Evolutionary conservation across 331 rosid genomes (phyloP).

Genomic region (Stylosanthes scabra): DNA sequence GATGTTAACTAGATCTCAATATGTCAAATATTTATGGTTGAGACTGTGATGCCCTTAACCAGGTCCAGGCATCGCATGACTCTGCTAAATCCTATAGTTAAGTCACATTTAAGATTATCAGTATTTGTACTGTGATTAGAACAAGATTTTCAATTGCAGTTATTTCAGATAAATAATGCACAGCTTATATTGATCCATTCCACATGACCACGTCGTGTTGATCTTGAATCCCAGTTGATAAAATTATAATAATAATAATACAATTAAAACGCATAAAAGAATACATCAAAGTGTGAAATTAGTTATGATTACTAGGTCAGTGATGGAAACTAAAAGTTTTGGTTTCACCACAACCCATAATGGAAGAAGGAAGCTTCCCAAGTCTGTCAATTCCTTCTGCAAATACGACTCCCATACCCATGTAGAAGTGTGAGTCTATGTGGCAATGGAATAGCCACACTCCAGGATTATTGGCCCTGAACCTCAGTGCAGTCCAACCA

Average conservation of each 20-base stretch:
- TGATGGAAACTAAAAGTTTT: conserved; percentile 25
- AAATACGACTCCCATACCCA: conserved; percentile 92
- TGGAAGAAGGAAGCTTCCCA: conserved; percentile 66
- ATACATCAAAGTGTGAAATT: no score
- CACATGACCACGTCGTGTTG: no score
- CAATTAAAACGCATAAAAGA: no score
- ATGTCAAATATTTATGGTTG: neutral
- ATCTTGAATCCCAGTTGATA: no score
- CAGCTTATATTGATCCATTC: no score
- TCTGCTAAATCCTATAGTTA: no score
- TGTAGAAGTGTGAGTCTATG: conserved; percentile 78
- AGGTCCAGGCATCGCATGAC: neutral
- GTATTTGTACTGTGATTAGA: no score
- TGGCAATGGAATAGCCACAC: conserved; percentile 96
- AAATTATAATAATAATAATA: no score
- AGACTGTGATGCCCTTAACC: neutral
- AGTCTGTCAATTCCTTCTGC: conserved; percentile 79
- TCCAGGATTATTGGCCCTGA: conserved; percentile 79
- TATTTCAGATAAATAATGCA: no score
- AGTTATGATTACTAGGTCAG: neutral
- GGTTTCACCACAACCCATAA: conserved; percentile 82
- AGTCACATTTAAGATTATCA: no score
- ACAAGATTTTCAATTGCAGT: no score
- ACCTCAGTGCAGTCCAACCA: conserved; percentile 94
- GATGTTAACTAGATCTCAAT: neutral